phyloP scores from a whole-genome alignment of 129 eudicot genomes.

The Chrysanthemum makinoi region DNA sequence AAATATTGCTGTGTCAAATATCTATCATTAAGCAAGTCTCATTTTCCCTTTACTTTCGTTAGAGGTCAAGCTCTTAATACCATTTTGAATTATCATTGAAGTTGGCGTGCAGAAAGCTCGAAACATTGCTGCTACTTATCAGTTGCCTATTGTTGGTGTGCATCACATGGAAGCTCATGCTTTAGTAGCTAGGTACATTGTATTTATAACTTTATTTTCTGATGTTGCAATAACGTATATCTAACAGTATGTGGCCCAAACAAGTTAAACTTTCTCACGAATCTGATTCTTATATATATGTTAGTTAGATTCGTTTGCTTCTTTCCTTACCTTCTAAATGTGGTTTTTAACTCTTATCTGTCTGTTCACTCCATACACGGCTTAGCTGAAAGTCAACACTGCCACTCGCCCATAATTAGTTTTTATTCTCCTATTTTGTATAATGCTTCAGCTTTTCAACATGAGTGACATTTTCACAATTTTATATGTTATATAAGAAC shows the following conservation, averaged over 20 bases:
- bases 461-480: too few species aligned
- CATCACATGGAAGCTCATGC: conserved; percentile 99
- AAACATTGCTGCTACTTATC: conserved; percentile 61
- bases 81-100: conserved; percentile 28
- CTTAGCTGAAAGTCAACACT: conserved; percentile 5
- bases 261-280: background rate
- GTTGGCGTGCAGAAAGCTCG: conserved; percentile 98
- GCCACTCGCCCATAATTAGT: too few species aligned
- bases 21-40: background rate
- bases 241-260: conserved; percentile 7
- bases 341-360: conserved; percentile 7
- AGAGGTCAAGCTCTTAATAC: conserved; percentile 12
- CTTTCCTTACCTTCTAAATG: conserved; percentile 6
- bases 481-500: too few species aligned
- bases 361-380: background rate
- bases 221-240: conserved; percentile 5
- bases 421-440: too few species aligned
- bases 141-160: conserved; percentile 84
- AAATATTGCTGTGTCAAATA: conserved; percentile 5
- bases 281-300: conserved; percentile 6
- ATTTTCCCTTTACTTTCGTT: conserved; percentile 1
- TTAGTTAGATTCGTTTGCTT: conserved; percentile 15
- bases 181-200: conserved; percentile 75
- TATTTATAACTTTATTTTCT: background rate
- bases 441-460: too few species aligned